Percentiles rank a stretch among this genome's conserved stretches.
These are phyloP conservation scores for Scheffersomyces titani DNA, from an alignment of 1,139 yeast species.

Conservation along the genomic window DNA sequence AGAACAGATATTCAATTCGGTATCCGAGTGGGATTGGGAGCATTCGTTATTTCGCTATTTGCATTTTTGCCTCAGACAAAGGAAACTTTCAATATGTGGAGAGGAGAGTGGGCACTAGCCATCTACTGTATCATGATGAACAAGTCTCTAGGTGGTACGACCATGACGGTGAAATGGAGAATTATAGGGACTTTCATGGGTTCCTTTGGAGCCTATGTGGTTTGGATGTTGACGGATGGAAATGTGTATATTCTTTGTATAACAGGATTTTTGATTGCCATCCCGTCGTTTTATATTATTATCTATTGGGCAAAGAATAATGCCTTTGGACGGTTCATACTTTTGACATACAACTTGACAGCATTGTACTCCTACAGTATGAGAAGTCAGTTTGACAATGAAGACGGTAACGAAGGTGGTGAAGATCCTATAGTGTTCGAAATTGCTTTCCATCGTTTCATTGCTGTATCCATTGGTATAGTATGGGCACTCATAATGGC, in stretches of 20 bases:
- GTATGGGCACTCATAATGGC: slow-evolving; percentile 75
- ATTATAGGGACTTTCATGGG: slow-evolving; percentile 77
- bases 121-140: slow-evolving; percentile 84
- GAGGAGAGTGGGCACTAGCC: slow-evolving; percentile 84
- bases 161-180: slow-evolving; percentile 77
- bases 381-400: slow-evolving; percentile 55
- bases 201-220: slow-evolving; percentile 56
- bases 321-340: slow-evolving; percentile 70
- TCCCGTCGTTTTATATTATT: slow-evolving; percentile 70
- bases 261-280: slow-evolving; percentile 60
- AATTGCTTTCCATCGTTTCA: slow-evolving; percentile 76
- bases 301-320: slow-evolving; percentile 64
- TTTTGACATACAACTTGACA: slow-evolving; percentile 77
- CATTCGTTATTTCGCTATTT: slow-evolving; percentile 62
- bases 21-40: slow-evolving; percentile 76
- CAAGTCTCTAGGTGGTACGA: slow-evolving; percentile 84
- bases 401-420: slow-evolving; percentile 72
- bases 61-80: slow-evolving; percentile 66
- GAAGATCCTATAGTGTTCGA: slow-evolving; percentile 69
- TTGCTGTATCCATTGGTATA: slow-evolving; percentile 73
- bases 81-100: slow-evolving; percentile 59
- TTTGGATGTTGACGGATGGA: slow-evolving; percentile 63
- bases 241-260: slow-evolving; percentile 55
- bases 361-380: slow-evolving; percentile 76
- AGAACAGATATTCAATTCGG: slow-evolving; percentile 78